Evolutionary conservation across 495 filamentous ascomycete species (phyloP).

Genomic region (Platismatia glauca): DNA sequence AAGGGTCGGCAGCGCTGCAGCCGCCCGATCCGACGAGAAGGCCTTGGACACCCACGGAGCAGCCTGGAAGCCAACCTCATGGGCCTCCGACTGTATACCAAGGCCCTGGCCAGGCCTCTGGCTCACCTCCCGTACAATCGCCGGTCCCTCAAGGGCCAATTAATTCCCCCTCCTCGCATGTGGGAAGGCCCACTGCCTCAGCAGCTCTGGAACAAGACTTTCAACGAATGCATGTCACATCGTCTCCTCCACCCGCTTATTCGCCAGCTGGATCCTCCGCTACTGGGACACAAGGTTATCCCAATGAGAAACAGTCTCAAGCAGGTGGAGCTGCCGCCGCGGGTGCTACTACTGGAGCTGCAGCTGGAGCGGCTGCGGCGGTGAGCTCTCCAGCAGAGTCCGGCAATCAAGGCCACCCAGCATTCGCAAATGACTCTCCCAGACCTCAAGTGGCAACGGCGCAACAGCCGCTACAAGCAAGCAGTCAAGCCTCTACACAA

Average conservation of each 20-base stretch:
- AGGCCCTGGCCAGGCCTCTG: slow-evolving; percentile 49
- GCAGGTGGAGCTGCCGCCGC: slow-evolving; percentile 25
- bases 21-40: slow-evolving; percentile 46
- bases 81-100: slow-evolving; percentile 92
- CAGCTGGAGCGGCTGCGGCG: slow-evolving; percentile 13
- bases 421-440: slow-evolving; percentile 70
- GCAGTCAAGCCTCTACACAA: slow-evolving; percentile 31
- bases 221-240: slow-evolving; percentile 72
- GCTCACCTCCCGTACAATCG: slow-evolving; percentile 20
- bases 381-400: slow-evolving; percentile 28
- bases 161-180: slow-evolving; percentile 15
- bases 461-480: slow-evolving; percentile 29
- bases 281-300: slow-evolving; percentile 51
- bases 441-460: slow-evolving; percentile 34
- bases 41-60: slow-evolving; percentile 94
- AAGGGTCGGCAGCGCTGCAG: slow-evolving; percentile 34
- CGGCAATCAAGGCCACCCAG: slow-evolving; percentile 61
- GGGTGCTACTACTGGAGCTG: slow-evolving; percentile 27
- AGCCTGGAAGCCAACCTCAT: slow-evolving; percentile 78
- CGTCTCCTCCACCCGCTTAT: slow-evolving; percentile 87
- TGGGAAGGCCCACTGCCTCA: slow-evolving; percentile 29
- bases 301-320: slow-evolving; percentile 61
- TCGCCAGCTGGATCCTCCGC: slow-evolving; percentile 57
- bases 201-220: slow-evolving; percentile 80
- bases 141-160: slow-evolving; percentile 23